phyloP scores from a whole-genome alignment of 2,329 filamentous ascomycete genomes.

The Ceratocystis huliohia region DNA sequence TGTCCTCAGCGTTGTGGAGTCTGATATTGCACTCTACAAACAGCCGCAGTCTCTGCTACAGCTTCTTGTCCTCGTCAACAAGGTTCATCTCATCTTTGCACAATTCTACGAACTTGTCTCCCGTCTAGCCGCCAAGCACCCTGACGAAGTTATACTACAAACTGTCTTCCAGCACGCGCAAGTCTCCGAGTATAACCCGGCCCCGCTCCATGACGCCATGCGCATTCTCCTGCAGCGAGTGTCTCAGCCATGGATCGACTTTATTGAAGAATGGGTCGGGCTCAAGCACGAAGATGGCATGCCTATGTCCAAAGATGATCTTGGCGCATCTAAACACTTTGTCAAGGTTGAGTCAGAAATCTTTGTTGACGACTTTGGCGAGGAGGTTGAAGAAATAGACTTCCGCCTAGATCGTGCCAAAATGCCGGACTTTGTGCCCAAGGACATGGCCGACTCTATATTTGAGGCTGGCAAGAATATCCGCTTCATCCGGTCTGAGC shows the following conservation, averaged over 20 bases:
- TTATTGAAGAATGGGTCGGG: slow-evolving; percentile 64
- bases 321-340: slow-evolving; percentile 42
- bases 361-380: slow-evolving; percentile 46
- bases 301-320: slow-evolving; percentile 36
- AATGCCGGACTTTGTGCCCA: slow-evolving; percentile 59
- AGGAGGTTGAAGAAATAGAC: slow-evolving; percentile 44
- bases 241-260: slow-evolving; percentile 52
- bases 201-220: slow-evolving; percentile 49
- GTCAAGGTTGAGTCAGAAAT: slow-evolving; percentile 44
- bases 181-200: slow-evolving; percentile 49
- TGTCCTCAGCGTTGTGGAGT: slow-evolving; percentile 38
- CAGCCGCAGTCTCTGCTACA: slow-evolving; percentile 39
- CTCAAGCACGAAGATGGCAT: slow-evolving; percentile 46
- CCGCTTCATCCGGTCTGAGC: slow-evolving; percentile 55
- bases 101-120: slow-evolving; percentile 41
- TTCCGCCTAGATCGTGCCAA: slow-evolving; percentile 50
- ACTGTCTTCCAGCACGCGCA: slow-evolving; percentile 50
- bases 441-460: slow-evolving; percentile 56
- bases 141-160: slow-evolving; percentile 51
- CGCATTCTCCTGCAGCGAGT: slow-evolving; percentile 53
- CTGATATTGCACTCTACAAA: slow-evolving; percentile 35
- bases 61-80: slow-evolving; percentile 38
- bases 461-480: slow-evolving; percentile 71
- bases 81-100: slow-evolving; percentile 36
- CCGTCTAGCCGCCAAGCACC: slow-evolving; percentile 32